Conservation (phyloP, 1,284 basidiomycete genomes). For the Microbotryomycetes sp. region DNA sequence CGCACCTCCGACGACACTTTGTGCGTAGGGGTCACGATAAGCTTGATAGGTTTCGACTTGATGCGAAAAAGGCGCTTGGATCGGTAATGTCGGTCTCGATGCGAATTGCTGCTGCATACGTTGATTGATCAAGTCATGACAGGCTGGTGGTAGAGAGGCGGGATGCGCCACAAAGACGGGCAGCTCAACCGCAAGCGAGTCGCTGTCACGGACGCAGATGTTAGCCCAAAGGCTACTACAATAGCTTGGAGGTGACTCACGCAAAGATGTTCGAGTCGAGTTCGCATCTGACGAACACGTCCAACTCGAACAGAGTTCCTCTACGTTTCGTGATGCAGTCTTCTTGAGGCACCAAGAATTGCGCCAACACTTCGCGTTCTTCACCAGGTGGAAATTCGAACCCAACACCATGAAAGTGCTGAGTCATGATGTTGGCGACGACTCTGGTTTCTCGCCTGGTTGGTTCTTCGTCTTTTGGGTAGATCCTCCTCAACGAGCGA, state of each 20-base stretch:
- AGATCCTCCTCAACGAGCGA: slow-evolving; percentile 32
- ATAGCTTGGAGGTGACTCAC: slow-evolving; percentile 18
- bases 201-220: slow-evolving; percentile 6
- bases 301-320: slow-evolving; percentile 36
- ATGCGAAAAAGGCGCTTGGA: not conserved
- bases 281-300: slow-evolving; percentile 30
- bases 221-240: not conserved
- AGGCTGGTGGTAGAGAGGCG: slow-evolving; percentile 34
- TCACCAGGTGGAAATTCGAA: slow-evolving; percentile 34
- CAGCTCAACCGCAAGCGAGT: slow-evolving; percentile 35
- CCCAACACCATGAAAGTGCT: slow-evolving; percentile 31
- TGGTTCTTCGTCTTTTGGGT: slow-evolving; percentile 10
- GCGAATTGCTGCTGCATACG: slow-evolving; percentile 2
- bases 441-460: slow-evolving; percentile 15
- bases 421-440: slow-evolving; percentile 24
- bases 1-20: no score
- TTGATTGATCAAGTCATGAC: slow-evolving; percentile 20
- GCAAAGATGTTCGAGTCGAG: slow-evolving; percentile 34
- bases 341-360: slow-evolving; percentile 19
- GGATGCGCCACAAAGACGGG: slow-evolving; percentile 37
- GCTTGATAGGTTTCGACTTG: not conserved
- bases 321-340: slow-evolving; percentile 32
- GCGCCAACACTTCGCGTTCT: slow-evolving; percentile 13
- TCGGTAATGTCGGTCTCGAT: not conserved
- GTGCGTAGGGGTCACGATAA: not conserved